A percentile compares a stretch with the other conserved stretches of the same genome.
These are phyloP conservation scores for Brassica hybrid DNA, from an alignment of 441 rosid genomes.

Conservation along the genomic window DNA sequence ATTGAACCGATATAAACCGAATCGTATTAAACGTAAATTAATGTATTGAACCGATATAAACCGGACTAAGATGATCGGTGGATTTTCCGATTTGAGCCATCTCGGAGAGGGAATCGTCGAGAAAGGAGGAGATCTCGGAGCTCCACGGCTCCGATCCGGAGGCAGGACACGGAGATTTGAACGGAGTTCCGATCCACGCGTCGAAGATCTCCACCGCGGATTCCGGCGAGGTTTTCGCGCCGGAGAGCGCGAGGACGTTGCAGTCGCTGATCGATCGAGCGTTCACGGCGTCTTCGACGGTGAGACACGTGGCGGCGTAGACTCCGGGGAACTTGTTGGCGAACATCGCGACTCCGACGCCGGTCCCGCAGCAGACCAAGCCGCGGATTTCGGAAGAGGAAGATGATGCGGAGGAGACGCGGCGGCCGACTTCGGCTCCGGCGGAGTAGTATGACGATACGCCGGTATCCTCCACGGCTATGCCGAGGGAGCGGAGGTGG, in stretches of 20 bases:
- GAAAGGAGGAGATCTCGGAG: slow-evolving; percentile 55
- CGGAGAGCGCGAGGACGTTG: slow-evolving; percentile 87
- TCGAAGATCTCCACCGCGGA: slow-evolving; percentile 66
- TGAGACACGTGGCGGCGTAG: slow-evolving; percentile 77
- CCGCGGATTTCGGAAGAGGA: slow-evolving; percentile 67
- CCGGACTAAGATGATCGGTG: background rate
- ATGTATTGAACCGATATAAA: too few species aligned
- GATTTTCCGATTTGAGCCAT: slow-evolving; percentile 56
- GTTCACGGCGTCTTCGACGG: slow-evolving; percentile 66
- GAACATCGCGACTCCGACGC: slow-evolving; percentile 82
- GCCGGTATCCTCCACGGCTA: slow-evolving; percentile 84
- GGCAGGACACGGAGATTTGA: slow-evolving; percentile 85
- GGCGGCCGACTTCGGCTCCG: slow-evolving; percentile 86
- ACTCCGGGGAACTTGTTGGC: slow-evolving; percentile 94
- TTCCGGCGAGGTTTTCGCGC: slow-evolving; percentile 56
- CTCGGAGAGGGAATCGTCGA: slow-evolving; percentile 60
- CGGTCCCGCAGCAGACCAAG: slow-evolving; percentile 81
- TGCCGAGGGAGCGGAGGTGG: slow-evolving; percentile 76
- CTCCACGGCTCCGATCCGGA: slow-evolving; percentile 61
- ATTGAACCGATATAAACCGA: too few species aligned
- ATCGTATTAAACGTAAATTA: too few species aligned
- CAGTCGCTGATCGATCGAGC: slow-evolving; percentile 81
- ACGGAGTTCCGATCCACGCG: slow-evolving; percentile 75
- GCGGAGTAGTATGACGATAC: slow-evolving; percentile 60
- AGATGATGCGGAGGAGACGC: slow-evolving; percentile 60